Base-by-base conservation (phyloP, 495 filamentous ascomycete species). In the Aspergillus wentii region DNA sequence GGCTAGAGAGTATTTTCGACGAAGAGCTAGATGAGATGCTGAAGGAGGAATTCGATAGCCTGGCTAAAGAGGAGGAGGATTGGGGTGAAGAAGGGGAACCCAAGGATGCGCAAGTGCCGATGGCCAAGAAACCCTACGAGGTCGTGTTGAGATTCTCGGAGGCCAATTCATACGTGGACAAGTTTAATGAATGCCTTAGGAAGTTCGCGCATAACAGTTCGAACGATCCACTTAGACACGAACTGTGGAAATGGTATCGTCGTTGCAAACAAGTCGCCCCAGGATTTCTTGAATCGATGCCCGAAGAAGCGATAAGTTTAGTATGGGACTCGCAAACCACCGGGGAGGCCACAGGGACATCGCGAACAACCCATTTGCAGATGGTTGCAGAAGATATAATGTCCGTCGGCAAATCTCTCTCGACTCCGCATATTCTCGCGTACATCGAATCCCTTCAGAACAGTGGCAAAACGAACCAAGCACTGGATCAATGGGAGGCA, bases 391-490 rank as follows among this genome's bases (percentile, higher is more conserved):
- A 78, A 51, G 85, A 88, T 46, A 79, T 83, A 56, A 53, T 63
- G 17, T 62, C 74, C 8, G 62, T 72, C 25, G 76, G 74, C 8
- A 63, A 69, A 35, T 36, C 60, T 8, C 62, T 88, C 34, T 50
- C 64, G 1, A 67, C 66, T 2, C 60, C 73, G 8, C 78, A 87
- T 44, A 72, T 75, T 31, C 62, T 86, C 15, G 61, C 80, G 6
- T 80, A 78, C 32, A 76, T 88, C 27, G 76, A 83, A 40, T 74
- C 79, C 38, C 59, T 81, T 21, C 80, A 83, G 35, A 56, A 77
- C 19, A 70, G 69, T 8, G 82, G 79, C 3, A 73, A 75, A 44
- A 63, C 70, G 30, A 68, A 65, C 1, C 59, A 75, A 43, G 84
- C 85, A 5, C 62, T 86, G 23, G 69, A 77, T 25, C 61, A 78